A percentile compares a stretch with the other conserved stretches of the same genome.
Evolutionary conservation across 495 filamentous ascomycete genomes (phyloP).

Genomic region (Daldinia childiae): DNA sequence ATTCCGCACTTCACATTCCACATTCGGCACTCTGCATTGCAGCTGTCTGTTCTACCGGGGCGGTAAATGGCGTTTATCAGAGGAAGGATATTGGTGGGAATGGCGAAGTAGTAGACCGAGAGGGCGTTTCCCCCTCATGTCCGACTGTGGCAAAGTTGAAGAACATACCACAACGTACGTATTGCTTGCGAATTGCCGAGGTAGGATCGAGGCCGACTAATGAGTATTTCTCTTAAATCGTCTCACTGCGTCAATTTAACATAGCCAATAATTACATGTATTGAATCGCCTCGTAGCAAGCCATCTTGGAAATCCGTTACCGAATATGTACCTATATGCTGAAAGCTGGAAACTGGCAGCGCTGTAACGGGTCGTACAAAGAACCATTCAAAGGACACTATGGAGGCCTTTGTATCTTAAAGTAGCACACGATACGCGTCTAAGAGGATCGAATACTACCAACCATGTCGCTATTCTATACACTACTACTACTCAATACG

Average conservation of each 20-base stretch:
- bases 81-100: conserved; percentile 5
- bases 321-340: not conserved
- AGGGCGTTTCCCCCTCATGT: conserved; percentile 2
- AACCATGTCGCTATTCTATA: not conserved
- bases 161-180: not conserved
- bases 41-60: not conserved
- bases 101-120: conserved; percentile 12
- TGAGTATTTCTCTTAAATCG: not conserved
- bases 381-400: not conserved
- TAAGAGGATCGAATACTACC: not conserved
- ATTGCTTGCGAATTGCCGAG: conserved; percentile 7
- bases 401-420: not conserved
- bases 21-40: not conserved
- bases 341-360: not conserved
- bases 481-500: not conserved
- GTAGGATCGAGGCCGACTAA: conserved; percentile 11
- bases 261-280: conserved; percentile 1
- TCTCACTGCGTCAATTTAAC: not conserved
- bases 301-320: not conserved
- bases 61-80: conserved; percentile 5
- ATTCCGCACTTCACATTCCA: not conserved
- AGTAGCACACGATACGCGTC: not conserved
- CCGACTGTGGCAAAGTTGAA: conserved; percentile 31
- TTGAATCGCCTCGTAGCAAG: not conserved
- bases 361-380: not conserved